Conservation (phyloP, 495 filamentous ascomycete species). For the Penicillium tannophilum region DNA sequence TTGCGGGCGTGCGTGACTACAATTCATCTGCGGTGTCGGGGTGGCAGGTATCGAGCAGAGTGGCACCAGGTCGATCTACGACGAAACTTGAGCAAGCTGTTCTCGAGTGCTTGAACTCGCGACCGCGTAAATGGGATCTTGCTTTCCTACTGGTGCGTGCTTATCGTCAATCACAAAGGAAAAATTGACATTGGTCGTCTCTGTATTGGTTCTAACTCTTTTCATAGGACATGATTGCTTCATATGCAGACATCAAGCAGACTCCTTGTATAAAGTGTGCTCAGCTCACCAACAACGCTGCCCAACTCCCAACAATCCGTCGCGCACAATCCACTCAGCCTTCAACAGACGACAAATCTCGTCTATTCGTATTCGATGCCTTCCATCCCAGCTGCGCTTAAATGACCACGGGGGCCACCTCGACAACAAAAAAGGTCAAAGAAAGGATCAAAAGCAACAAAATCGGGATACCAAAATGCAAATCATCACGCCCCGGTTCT, state of each 20-base stretch:
- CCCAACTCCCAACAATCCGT: slow-evolving; percentile 43
- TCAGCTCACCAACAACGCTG: slow-evolving; percentile 38
- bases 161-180: not conserved
- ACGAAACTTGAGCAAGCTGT: slow-evolving; percentile 41
- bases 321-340: slow-evolving; percentile 14
- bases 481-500: not conserved
- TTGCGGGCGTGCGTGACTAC: slow-evolving; percentile 24
- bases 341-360: slow-evolving; percentile 4
- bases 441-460: not conserved
- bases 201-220: slow-evolving; percentile 12
- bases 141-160: slow-evolving; percentile 38
- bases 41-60: slow-evolving; percentile 38
- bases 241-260: slow-evolving; percentile 45
- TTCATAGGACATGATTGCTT: slow-evolving; percentile 41
- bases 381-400: slow-evolving; percentile 30
- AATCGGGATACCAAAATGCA: not conserved
- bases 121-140: slow-evolving; percentile 47
- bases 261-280: slow-evolving; percentile 43
- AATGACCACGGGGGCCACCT: too few species aligned
- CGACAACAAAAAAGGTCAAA: too few species aligned
- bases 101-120: slow-evolving; percentile 37
- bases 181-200: slow-evolving; percentile 9
- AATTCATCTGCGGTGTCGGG: slow-evolving; percentile 26
- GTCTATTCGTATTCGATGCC: slow-evolving; percentile 24
- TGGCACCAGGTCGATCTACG: slow-evolving; percentile 17